Conservation (phyloP, 2,329 filamentous ascomycete genomes). For the Ophiognomonia clavigignenti-juglandacearum region DNA sequence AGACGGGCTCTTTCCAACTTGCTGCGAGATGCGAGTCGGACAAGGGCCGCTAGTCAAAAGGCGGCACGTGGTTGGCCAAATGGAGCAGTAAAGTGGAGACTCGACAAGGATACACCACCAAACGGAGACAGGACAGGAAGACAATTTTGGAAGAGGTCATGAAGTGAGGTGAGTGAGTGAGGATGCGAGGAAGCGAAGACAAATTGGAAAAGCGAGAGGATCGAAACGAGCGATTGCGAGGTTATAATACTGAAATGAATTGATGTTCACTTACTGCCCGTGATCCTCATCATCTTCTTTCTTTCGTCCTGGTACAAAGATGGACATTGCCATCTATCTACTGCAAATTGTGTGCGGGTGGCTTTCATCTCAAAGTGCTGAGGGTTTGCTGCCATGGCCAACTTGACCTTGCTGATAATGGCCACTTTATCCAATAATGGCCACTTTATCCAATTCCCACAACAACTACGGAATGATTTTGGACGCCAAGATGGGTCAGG, state of each 20-base stretch:
- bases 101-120: neutral
- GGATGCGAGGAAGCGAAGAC: slow-evolving; percentile 1
- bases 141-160: neutral
- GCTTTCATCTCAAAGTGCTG: slow-evolving; percentile 2
- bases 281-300: neutral
- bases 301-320: slow-evolving; percentile 5
- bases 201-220: slow-evolving; percentile 4
- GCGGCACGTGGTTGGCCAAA: neutral
- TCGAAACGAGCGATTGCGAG: slow-evolving; percentile 3
- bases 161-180: neutral
- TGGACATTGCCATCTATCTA: neutral
- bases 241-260: slow-evolving; percentile 1
- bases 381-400: slow-evolving; percentile 8
- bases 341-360: neutral
- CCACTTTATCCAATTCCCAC: neutral
- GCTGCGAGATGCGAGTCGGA: neutral
- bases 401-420: neutral
- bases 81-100: neutral
- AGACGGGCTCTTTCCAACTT: too few species aligned
- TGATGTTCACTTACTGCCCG: neutral
- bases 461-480: neutral
- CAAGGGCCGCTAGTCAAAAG: slow-evolving; percentile 1
- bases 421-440: neutral
- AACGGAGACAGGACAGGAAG: neutral
- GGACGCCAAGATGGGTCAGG: slow-evolving; percentile 8